Evolutionary conservation across 73 alveolate genomes (phyloP).

Genomic region (Breviolum minutum): DNA sequence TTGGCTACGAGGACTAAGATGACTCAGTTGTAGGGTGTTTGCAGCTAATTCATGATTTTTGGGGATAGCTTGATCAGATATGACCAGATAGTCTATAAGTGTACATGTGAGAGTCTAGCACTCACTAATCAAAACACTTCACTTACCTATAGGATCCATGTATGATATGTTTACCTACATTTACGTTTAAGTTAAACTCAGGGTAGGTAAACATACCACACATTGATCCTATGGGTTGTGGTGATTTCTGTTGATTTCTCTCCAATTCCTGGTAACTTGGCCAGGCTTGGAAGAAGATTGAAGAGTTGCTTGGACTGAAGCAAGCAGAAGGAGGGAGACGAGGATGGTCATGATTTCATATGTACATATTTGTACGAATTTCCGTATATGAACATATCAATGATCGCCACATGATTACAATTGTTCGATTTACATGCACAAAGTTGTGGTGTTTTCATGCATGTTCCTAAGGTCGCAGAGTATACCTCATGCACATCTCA

Average conservation of each 20-base stretch:
- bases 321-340: not conserved
- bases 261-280: not conserved
- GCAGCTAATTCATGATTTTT: not conserved
- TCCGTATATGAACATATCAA: not conserved
- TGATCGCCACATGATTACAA: not conserved
- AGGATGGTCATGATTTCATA: not conserved
- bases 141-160: not conserved
- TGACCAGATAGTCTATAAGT: no score
- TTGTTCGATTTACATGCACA: not conserved
- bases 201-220: not conserved
- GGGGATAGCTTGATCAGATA: no score
- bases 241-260: not conserved
- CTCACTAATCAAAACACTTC: not conserved
- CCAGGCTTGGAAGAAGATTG: slow-evolving; percentile 98
- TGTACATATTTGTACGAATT: no score
- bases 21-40: not conserved
- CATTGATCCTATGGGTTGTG: not conserved
- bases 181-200: not conserved
- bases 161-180: not conserved
- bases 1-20: not conserved
- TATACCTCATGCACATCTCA: no score
- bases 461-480: no score
- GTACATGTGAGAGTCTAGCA: not conserved
- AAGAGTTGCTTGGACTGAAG: slow-evolving; percentile 55
- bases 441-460: no score